Evolutionary conservation across 2,329 filamentous ascomycete genomes (phyloP), one percentile per base, ranked within the genome.

Genomic region (Alternaria longipes): DNA sequence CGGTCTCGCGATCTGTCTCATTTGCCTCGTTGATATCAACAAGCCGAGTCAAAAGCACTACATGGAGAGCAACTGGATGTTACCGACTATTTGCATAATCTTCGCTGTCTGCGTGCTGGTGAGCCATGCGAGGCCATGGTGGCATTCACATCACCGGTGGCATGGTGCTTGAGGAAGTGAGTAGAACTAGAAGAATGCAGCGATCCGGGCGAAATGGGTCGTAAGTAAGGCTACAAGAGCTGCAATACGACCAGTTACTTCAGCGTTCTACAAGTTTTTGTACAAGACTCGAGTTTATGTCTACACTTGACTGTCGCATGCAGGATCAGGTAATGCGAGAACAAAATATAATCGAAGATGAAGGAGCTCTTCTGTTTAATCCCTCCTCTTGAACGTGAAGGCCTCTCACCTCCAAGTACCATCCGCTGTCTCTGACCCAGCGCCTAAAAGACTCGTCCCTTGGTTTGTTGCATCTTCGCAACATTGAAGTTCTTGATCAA

Each of bases 401-500:
- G 5, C n/a, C 5, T 24, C 30, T 49, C 14, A n/a, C 30, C 20
- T 36, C 11, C 5, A 24, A 0, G 7, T 22, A 36, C 4, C 12
- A 5, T 11, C 30, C 20, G 2, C 20, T 16, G 1, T 22, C 7
- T 34, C 28, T 7, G 16, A 12, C 8, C 11, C 16, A n/a, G 8
- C 8, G 28, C 34, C 53, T 56, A 56, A 5, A 34, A 58, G 12
- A 79, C 69, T 9, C 69, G 60, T 16, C 78, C 78, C 67, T 77
- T 79, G 8, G 65, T 71, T 66, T 79, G 76, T 62, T 78, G 73
- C 14, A 72, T 68, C 46, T 70, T 69, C 28, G 63, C 74, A 16
- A 79, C 66, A 40, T 79, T 74, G 38, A 76, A 74, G 36, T 80
- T 64, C 54, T 69, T 75, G 74, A 54, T 78, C 63, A 3, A 74